Base-by-base conservation (phyloP, 2,329 filamentous ascomycete genomes). In the Lizonia empirigonia region DNA sequence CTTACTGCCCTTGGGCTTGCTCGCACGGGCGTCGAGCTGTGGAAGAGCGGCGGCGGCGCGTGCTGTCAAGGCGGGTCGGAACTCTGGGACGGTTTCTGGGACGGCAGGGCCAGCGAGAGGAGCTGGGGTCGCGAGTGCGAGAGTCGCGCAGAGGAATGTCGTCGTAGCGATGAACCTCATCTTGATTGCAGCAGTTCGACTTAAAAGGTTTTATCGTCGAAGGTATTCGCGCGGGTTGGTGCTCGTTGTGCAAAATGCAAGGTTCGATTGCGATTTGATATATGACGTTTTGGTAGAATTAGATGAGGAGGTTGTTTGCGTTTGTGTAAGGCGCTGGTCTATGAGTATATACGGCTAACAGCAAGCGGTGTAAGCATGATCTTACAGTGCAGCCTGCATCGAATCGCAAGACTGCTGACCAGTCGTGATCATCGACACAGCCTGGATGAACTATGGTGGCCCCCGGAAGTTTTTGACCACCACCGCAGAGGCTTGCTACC, bases 81-180 rank as follows among this genome's bases (percentile, higher is more conserved):
- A 46, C 15, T 60, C 39, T 19, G 45, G 23, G 10, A 51, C 18
- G 13, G 39, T 39, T 20, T 60, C 58, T 49, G 60, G 53, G 12
- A 58, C 54, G 13, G 60, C 53, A 2, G 44, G 32, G 3, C 19
- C 33, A 22, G 54, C 23, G 27, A 47, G 22, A 1, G 67, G 65
- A 27, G 68, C 64, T 45, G 68, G 66, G 27, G 32, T 69, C 20
- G 69, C 62, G 37, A 67, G 53, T 3, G 63, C 60, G 46, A 69
- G 56, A 12, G 63, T 51, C 19, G 64, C 56, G 55, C 65, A 56
- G 53, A 70, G 44, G 26, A 70, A 41, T 10, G 60, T 50, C 34
- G 62, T 42, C 40, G 55, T 38, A 42, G 58, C 59, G 10, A 58
- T 38, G 56, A 68, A 39, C 53, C 60, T 70, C 68, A 71, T 72